Evolutionary conservation across 2,329 filamentous ascomycete genomes (phyloP).

Genomic region (Dactylellina drechsleri): DNA sequence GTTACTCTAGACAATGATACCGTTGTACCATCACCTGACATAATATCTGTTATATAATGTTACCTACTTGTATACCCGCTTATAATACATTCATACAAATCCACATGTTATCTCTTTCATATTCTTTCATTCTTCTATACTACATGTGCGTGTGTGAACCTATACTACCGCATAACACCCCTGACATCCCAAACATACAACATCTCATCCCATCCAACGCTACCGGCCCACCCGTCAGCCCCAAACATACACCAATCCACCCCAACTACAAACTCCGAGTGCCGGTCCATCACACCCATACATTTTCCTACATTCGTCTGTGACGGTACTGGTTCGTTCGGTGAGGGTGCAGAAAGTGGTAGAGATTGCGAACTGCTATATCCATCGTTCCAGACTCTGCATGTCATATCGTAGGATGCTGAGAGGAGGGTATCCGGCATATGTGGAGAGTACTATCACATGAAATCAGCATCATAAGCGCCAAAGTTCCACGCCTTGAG

Average conservation of each 20-base stretch:
- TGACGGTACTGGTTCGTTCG: slow-evolving; percentile 56
- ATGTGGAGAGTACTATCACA: slow-evolving; percentile 81
- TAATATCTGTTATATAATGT: too few relatives aligned
- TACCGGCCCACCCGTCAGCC: slow-evolving; percentile 93
- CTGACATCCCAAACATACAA: slow-evolving; percentile 92
- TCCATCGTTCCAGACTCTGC: slow-evolving; percentile 91
- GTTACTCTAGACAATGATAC: too few relatives aligned
- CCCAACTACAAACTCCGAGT: slow-evolving; percentile 95
- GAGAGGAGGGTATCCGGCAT: slow-evolving; percentile 86
- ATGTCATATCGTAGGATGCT: slow-evolving; percentile 98
- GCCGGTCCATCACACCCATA: slow-evolving; percentile 85
- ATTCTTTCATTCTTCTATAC: background rate
- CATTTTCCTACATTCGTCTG: slow-evolving; percentile 69
- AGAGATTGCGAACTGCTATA: slow-evolving; percentile 61
- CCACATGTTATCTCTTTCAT: background rate
- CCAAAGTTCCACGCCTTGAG: background rate
- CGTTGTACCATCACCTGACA: too few relatives aligned
- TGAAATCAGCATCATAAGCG: slow-evolving; percentile 1
- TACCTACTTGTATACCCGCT: background rate
- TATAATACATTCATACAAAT: background rate
- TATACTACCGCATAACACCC: slow-evolving; percentile 67
- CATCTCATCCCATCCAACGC: slow-evolving; percentile 91
- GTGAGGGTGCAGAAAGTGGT: slow-evolving; percentile 62
- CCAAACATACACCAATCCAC: slow-evolving; percentile 99
- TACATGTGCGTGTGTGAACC: too few relatives aligned